Evolutionary conservation across 2,329 filamentous ascomycete species (phyloP).

Genomic region (Coniella vitis): DNA sequence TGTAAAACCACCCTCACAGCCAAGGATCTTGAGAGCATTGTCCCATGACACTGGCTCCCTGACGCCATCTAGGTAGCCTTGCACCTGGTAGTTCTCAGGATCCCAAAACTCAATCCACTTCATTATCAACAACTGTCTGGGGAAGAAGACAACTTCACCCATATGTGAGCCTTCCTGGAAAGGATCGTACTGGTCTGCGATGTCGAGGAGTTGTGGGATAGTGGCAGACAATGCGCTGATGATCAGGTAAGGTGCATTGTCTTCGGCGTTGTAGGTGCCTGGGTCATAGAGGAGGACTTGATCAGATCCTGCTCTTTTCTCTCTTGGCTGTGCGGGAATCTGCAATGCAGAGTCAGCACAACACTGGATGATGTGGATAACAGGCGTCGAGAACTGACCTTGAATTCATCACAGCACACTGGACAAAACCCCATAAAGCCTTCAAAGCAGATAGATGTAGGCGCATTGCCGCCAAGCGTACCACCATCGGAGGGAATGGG

Average conservation of each 20-base stretch:
- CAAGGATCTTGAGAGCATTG: neutral
- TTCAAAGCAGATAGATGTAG: neutral
- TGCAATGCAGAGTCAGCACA: too few species aligned
- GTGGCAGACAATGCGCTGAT: neutral
- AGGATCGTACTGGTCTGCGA: neutral
- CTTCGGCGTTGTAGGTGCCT: neutral
- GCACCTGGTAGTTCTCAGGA: neutral
- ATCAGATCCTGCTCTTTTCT: neutral
- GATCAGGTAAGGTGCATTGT: constrained; percentile 2
- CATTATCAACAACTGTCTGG: neutral
- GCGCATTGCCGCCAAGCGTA: constrained; percentile 8
- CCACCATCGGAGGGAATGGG: constrained; percentile 4
- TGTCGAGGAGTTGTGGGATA: constrained; percentile 9
- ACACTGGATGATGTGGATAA: too few species aligned
- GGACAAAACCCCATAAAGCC: constrained; percentile 12
- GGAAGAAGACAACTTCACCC: constrained; percentile 1
- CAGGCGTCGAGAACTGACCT: constrained; percentile 8
- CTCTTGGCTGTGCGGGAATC: neutral
- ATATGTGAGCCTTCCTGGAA: neutral
- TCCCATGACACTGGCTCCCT: neutral
- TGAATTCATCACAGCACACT: constrained; percentile 4
- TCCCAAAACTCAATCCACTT: constrained; percentile 11
- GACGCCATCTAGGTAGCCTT: neutral
- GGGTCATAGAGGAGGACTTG: neutral
- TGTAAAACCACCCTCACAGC: constrained; percentile 2